Conservation (phyloP, 495 filamentous ascomycete species). For the Xylaria grammica region DNA sequence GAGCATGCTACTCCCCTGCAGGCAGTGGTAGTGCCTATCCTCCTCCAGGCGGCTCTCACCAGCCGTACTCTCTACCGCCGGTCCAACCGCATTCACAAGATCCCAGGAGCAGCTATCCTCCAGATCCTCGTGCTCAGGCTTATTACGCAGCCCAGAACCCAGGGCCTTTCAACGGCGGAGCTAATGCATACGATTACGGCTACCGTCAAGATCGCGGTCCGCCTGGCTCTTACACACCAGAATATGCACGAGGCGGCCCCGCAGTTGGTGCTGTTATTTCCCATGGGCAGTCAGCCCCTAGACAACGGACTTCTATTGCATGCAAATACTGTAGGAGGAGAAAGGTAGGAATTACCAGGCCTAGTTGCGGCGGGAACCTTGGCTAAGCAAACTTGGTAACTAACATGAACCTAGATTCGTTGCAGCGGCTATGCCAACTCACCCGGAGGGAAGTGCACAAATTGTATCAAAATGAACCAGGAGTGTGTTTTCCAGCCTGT, state of each 20-base stretch:
- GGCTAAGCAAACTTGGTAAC: not conserved
- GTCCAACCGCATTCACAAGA: constrained; percentile 30
- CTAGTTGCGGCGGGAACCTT: not conserved
- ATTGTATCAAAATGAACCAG: constrained; percentile 56
- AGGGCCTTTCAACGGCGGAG: constrained; percentile 1
- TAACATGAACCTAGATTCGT: constrained; percentile 45
- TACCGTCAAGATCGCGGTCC: constrained; percentile 30
- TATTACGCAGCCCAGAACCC: constrained; percentile 20
- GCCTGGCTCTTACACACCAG: constrained; percentile 28
- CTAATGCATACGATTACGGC: constrained; percentile 29
- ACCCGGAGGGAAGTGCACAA: constrained; percentile 54
- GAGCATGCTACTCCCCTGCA: constrained; percentile 31
- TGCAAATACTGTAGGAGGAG: constrained; percentile 57
- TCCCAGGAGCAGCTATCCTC: constrained; percentile 27
- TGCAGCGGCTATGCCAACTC: constrained; percentile 59
- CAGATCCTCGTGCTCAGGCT: constrained; percentile 26
- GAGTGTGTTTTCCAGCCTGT: constrained; percentile 60
- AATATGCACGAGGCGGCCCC: constrained; percentile 33
- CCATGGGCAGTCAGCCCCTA: constrained; percentile 47
- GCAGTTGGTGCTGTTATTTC: constrained; percentile 36
- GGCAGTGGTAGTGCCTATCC: constrained; percentile 26
- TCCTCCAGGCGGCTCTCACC: constrained; percentile 29
- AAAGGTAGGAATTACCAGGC: constrained; percentile 42
- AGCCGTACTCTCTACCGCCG: constrained; percentile 31
- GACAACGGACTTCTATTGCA: constrained; percentile 57